These are phyloP conservation scores for Castanopsis chinensis DNA, from an alignment of 306 rosid species.

Conservation along the genomic window DNA sequence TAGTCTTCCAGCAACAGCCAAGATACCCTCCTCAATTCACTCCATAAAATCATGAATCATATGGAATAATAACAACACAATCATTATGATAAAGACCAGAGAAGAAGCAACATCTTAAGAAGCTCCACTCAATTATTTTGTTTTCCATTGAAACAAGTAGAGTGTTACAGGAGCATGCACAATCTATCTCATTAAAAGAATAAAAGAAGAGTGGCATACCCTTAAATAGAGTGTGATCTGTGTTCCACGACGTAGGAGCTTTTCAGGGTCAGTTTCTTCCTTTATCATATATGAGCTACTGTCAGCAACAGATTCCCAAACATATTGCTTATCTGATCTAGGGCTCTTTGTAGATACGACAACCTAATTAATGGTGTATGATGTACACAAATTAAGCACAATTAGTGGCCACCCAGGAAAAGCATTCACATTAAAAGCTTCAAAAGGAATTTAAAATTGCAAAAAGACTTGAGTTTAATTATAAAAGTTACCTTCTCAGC, in stretches of 20 bases:
- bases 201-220: slow-evolving; percentile 41
- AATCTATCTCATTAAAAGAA: neutral
- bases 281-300: slow-evolving; percentile 83
- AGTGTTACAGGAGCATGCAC: neutral
- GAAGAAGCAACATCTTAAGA: neutral
- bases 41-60: neutral
- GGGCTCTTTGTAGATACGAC: slow-evolving; percentile 97
- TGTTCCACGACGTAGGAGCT: slow-evolving; percentile 75
- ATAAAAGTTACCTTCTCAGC: slow-evolving; percentile 68
- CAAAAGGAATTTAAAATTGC: neutral
- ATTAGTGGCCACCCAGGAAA: slow-evolving; percentile 24
- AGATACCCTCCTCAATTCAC: neutral
- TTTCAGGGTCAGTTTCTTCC: slow-evolving; percentile 94
- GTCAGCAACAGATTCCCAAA: slow-evolving; percentile 89
- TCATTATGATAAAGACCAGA: neutral
- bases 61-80: neutral
- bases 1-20: neutral
- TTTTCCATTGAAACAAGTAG: neutral
- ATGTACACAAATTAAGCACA: slow-evolving; percentile 19
- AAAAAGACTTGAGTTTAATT: neutral
- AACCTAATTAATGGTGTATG: slow-evolving; percentile 55
- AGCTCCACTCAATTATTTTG: neutral
- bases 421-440: neutral
- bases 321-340: slow-evolving; percentile 81
- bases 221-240: slow-evolving; percentile 83